phyloP scores from a whole-genome alignment of 768 basidiomycete species.

The Strobilomyces confusus region DNA sequence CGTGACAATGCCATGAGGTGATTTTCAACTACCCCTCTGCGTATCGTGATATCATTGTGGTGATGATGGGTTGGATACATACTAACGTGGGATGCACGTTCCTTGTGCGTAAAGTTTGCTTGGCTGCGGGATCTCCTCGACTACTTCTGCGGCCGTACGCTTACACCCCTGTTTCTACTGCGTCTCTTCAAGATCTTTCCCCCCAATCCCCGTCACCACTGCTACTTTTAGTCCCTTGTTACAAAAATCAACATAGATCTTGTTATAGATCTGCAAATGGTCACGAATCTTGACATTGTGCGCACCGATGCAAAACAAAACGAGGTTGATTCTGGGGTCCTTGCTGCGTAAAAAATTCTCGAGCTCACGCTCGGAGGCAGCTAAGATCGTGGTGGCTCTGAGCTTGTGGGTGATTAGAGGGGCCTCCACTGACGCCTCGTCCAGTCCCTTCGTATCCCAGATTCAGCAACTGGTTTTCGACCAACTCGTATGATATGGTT shows the following conservation, averaged over 20 bases:
- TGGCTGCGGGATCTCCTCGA: conserved; percentile 8
- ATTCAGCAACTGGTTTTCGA: conserved; percentile 8
- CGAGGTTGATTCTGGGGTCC: conserved; percentile 13
- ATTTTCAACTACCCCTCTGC: too few species aligned
- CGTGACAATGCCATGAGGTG: too few species aligned
- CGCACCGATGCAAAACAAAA: conserved; percentile 20
- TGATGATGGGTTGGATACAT: too few species aligned
- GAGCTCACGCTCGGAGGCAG: conserved; percentile 13
- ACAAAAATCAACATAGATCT: conserved; percentile 16
- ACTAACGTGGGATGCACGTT: too few species aligned
- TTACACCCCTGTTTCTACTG: conserved; percentile 16
- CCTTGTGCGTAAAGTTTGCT: too few species aligned
- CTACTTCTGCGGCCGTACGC: conserved; percentile 2
- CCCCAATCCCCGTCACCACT: conserved; percentile 13
- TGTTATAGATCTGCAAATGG: conserved; percentile 20
- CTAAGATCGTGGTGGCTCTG: neutral
- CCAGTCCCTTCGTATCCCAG: conserved; percentile 28
- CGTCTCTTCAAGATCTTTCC: conserved; percentile 1
- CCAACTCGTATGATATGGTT: conserved; percentile 10
- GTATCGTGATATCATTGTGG: too few species aligned
- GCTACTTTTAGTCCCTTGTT: conserved; percentile 7
- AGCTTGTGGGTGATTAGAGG: neutral
- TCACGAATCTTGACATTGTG: conserved; percentile 9
- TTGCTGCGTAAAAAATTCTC: conserved; percentile 9
- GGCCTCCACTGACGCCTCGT: conserved; percentile 12